Conservation (phyloP, 2,329 filamentous ascomycete species). For the Neopestalotiopsis clavispora region DNA sequence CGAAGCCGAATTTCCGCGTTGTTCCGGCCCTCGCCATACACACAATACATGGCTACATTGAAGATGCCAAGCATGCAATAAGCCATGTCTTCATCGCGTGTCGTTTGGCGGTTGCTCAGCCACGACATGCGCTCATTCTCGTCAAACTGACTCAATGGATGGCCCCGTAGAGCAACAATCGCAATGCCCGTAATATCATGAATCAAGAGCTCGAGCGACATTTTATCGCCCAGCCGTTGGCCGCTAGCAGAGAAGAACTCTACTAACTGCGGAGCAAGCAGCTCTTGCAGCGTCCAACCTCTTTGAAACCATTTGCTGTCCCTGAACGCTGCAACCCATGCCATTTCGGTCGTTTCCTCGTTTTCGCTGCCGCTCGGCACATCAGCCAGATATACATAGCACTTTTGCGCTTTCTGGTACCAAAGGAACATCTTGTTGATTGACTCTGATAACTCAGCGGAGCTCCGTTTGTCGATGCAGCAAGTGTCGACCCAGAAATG, state of each 20-base stretch:
- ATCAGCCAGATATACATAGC: slow-evolving; percentile 40
- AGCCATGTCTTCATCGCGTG: not conserved
- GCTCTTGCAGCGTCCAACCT: slow-evolving; percentile 34
- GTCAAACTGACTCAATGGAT: not conserved
- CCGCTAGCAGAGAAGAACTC: slow-evolving; percentile 29
- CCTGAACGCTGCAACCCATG: not conserved
- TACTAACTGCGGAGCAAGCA: slow-evolving; percentile 26
- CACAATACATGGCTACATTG: not conserved
- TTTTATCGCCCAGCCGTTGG: not conserved
- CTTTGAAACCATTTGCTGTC: slow-evolving; percentile 30
- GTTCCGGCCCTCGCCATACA: not conserved
- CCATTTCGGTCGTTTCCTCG: too few relatives aligned
- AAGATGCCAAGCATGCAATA: not conserved
- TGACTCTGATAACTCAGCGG: not conserved
- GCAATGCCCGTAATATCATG: not conserved
- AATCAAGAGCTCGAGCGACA: not conserved
- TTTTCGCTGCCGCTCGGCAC: slow-evolving; percentile 19
- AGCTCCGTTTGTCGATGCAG: slow-evolving; percentile 8
- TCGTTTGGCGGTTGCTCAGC: not conserved
- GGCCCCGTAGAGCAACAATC: not conserved
- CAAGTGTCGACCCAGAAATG: slow-evolving; percentile 7
- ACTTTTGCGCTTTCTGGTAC: slow-evolving; percentile 27
- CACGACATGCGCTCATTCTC: not conserved
- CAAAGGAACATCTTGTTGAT: slow-evolving; percentile 9
- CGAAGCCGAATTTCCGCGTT: too few relatives aligned